Evolutionary conservation across 164 flowering plant species (phyloP).

Genomic region (Brasenia schreberi): DNA sequence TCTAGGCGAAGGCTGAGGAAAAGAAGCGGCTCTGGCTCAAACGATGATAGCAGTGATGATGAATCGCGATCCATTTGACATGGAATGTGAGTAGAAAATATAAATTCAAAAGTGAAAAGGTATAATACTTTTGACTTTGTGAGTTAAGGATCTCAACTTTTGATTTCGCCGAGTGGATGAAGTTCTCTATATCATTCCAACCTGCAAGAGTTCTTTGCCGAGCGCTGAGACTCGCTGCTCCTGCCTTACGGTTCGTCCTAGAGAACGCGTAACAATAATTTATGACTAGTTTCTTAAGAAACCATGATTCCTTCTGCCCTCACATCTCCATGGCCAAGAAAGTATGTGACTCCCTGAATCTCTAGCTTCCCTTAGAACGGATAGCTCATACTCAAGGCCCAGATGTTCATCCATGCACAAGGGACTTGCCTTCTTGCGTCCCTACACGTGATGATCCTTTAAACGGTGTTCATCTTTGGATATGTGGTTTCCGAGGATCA

Average conservation of each 20-base stretch:
- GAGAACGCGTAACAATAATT: conserved; percentile 43
- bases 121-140: no score
- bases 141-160: no score
- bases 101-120: no score
- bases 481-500: conserved; percentile 2
- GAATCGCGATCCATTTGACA: no score
- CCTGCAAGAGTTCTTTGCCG: conserved; percentile 42
- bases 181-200: conserved; percentile 43
- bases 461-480: not conserved
- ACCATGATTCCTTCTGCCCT: conserved; percentile 45
- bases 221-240: conserved; percentile 21
- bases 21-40: not conserved
- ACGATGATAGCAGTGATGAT: not conserved
- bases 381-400: conserved; percentile 31
- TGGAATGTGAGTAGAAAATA: no score
- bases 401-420: conserved; percentile 27
- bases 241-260: conserved; percentile 40
- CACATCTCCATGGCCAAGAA: conserved; percentile 40
- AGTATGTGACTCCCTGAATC: conserved; percentile 39
- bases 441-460: not conserved
- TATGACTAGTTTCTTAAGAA: conserved; percentile 37
- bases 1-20: not conserved
- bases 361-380: conserved; percentile 33
- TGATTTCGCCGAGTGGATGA: no score
- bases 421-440: conserved; percentile 8